These are phyloP conservation scores for Cordyceps fumosorosea DNA, from an alignment of 2,329 filamentous ascomycete genomes.

Conservation along the genomic window DNA sequence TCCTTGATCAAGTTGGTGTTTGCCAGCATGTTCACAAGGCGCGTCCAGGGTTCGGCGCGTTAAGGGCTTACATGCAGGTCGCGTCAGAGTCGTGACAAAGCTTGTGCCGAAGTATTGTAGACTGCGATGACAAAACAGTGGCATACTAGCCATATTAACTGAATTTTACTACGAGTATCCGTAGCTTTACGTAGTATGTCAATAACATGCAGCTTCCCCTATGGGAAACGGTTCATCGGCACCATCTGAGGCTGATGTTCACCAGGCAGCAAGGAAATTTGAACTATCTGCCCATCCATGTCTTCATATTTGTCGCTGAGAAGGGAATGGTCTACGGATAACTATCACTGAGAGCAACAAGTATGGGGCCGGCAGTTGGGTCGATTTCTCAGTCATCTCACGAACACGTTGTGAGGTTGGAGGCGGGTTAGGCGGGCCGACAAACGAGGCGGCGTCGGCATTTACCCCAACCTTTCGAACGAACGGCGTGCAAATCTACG, in stretches of 20 bases:
- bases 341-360: not conserved
- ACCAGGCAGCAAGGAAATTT: not conserved
- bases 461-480: not conserved
- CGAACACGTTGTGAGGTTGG: not conserved
- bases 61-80: not conserved
- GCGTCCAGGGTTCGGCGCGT: not conserved
- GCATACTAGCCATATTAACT: not conserved
- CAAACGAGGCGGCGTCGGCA: too few relatives aligned
- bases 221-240: not conserved
- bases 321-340: not conserved
- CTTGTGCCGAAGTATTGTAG: not conserved
- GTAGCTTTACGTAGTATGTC: not conserved
- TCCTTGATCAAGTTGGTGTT: not conserved
- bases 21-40: not conserved
- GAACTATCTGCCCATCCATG: not conserved
- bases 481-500: not conserved
- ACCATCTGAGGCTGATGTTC: not conserved
- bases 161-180: not conserved
- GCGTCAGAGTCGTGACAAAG: not conserved
- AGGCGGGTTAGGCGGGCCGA: too few relatives aligned
- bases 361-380: not conserved
- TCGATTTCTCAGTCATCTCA: not conserved
- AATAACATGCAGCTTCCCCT: not conserved
- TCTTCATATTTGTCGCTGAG: not conserved
- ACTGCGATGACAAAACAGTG: not conserved